These are phyloP conservation scores for Calophaca sinica DNA, from an alignment of 306 rosid genomes.

Conservation along the genomic window DNA sequence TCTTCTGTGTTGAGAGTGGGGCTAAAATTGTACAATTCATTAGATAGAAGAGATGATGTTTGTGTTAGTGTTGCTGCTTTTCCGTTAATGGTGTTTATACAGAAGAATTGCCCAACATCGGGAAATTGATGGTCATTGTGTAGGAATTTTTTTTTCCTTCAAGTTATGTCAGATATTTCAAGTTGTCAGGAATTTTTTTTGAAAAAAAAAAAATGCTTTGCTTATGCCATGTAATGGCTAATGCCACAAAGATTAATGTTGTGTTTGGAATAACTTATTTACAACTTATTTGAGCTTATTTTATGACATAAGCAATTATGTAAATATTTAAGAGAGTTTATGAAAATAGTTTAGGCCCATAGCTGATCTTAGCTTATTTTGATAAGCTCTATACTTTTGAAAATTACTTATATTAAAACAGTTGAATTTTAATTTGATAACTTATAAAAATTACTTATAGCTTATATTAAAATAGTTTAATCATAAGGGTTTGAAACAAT, in stretches of 20 bases:
- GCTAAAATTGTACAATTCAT: conserved; percentile 36
- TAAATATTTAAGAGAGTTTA: too few species aligned
- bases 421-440: too few species aligned
- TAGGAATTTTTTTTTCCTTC: not conserved
- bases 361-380: too few species aligned
- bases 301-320: too few species aligned
- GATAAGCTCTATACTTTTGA: too few species aligned
- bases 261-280: not conserved
- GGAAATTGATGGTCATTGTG: conserved; percentile 15
- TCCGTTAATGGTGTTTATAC: conserved; percentile 6
- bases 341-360: too few species aligned
- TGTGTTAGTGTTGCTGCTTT: conserved; percentile 21
- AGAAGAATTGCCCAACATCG: not conserved
- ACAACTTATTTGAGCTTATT: too few species aligned
- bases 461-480: too few species aligned
- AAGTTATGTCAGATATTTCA: too few species aligned
- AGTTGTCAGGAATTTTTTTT: not conserved
- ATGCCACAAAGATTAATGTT: not conserved
- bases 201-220: not conserved
- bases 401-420: too few species aligned
- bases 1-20: conserved; percentile 6
- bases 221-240: not conserved
- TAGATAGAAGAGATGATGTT: conserved; percentile 8
- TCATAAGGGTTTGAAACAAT: too few species aligned
- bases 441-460: too few species aligned